A percentile compares a stretch with the other conserved stretches of the same genome.
phyloP scores from a whole-genome alignment of 768 basidiomycete species.

The Pluteus cervinus region DNA sequence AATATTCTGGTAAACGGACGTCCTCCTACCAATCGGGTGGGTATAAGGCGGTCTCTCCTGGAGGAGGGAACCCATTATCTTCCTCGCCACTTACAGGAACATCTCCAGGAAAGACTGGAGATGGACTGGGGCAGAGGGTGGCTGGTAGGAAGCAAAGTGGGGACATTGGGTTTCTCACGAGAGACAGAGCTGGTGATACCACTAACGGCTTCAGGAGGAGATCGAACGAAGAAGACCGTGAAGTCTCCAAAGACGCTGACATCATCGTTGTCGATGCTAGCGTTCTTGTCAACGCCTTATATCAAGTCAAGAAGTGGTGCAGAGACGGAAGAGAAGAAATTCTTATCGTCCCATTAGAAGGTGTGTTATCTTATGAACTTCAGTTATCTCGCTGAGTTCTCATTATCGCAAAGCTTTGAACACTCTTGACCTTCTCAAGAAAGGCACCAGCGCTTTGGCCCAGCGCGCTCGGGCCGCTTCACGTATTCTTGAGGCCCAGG shows the following conservation, averaged over 20 bases:
- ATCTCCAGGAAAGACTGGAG: no score
- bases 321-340: constrained; percentile 71
- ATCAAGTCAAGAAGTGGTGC: constrained; percentile 80
- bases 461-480: constrained; percentile 84
- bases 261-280: constrained; percentile 77
- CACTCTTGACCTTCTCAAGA: constrained; percentile 89
- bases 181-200: background rate
- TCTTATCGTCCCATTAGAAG: constrained; percentile 83
- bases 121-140: no score
- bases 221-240: constrained; percentile 23
- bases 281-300: constrained; percentile 71
- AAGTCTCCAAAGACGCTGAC: constrained; percentile 55
- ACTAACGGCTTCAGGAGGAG: constrained; percentile 14
- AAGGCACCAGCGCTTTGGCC: constrained; percentile 73
- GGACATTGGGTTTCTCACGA: no score
- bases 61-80: background rate
- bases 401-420: constrained; percentile 58
- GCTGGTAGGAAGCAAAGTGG: background rate
- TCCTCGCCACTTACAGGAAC: background rate
- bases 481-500: constrained; percentile 82
- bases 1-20: constrained; percentile 7
- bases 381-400: background rate
- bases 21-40: background rate
- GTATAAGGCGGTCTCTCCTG: background rate
- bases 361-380: constrained; percentile 33